Base-by-base conservation (phyloP, 352 stramenopile species). In the Globisporangium cystogenes region DNA sequence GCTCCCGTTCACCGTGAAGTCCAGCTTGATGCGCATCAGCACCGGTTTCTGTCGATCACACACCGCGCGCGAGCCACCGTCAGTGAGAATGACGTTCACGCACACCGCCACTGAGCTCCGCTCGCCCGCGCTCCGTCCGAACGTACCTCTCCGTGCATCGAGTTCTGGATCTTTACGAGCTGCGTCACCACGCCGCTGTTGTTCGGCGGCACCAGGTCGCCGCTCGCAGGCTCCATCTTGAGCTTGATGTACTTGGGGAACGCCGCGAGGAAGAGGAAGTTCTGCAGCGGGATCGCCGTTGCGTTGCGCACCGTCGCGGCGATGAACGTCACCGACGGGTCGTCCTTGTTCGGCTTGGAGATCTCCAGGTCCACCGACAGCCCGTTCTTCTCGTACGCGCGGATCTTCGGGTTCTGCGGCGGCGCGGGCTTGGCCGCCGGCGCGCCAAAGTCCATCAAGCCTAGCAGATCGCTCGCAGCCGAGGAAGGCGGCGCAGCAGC, bases 211-310 rank as follows among this genome's bases (percentile, higher is more conserved):
- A 99, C 68, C 20, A 86, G 90, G 29, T 95, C 92, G 24, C 86
- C 95, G 18, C 83, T 96, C 5, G 95, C 87, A n/a, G 96, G 94
- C 59, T 98, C 92, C 94, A 99, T 98, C 76, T 98, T 96, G 68
- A 99, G 90, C 50, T 96, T 97, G 53, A 99, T 93, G 63, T 98
- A 99, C 76, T 95, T 99, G 23, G 97, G 96, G 62, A 99, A 98
- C 29, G 96, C 96, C 35, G 91, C 85, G 47, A 95, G 63, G 39
- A 99, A 91, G 53, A 96, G 83, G 57, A 99, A 93, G 33, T 95
- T 92, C 43, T 96, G 82, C 26, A 99, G 68, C 20, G 89, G 70
- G 48, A 76, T 71, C 40, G 77, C 60, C 20, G 80, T 97, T 16
- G 77, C 74, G 74, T 99, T 99, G 39, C 75, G 86, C 62, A 97